Conservation (phyloP, 441 rosid genomes). For the Corymbia citriodora region DNA sequence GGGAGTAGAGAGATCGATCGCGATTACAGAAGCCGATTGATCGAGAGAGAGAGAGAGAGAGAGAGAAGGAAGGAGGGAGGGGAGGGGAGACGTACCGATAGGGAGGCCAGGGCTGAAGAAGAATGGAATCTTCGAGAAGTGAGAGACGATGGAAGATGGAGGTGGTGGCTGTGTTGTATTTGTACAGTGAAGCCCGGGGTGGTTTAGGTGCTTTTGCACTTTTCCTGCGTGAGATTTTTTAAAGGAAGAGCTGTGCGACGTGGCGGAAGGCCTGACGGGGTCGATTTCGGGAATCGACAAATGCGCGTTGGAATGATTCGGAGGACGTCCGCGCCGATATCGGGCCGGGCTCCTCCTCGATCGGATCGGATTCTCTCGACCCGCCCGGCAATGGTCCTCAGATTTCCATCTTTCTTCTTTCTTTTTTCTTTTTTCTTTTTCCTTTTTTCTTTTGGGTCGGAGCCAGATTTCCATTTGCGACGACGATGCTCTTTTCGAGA, state of each 20-base stretch:
- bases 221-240: background rate
- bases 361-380: background rate
- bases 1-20: background rate
- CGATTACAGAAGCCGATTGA: background rate
- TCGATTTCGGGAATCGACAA: background rate
- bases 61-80: background rate
- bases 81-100: slow-evolving; percentile 31
- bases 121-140: background rate
- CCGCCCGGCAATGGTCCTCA: background rate
- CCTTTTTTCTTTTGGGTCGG: no score
- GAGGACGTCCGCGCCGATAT: background rate
- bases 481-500: background rate
- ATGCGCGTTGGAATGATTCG: background rate
- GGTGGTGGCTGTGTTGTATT: background rate
- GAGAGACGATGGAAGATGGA: background rate
- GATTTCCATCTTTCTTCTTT: no score
- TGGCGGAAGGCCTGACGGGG: background rate
- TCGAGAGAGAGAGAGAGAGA: background rate
- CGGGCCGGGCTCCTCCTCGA: background rate
- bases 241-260: background rate
- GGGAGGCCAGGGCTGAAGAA: slow-evolving; percentile 14
- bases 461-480: background rate
- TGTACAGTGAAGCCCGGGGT: background rate
- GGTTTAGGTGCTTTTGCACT: background rate
- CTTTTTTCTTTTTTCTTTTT: no score